A percentile compares a stretch with the other conserved stretches of the same genome.
These are phyloP conservation scores for Fusarium sterilihyphosum DNA, from an alignment of 2,329 filamentous ascomycete species.

Conservation along the genomic window DNA sequence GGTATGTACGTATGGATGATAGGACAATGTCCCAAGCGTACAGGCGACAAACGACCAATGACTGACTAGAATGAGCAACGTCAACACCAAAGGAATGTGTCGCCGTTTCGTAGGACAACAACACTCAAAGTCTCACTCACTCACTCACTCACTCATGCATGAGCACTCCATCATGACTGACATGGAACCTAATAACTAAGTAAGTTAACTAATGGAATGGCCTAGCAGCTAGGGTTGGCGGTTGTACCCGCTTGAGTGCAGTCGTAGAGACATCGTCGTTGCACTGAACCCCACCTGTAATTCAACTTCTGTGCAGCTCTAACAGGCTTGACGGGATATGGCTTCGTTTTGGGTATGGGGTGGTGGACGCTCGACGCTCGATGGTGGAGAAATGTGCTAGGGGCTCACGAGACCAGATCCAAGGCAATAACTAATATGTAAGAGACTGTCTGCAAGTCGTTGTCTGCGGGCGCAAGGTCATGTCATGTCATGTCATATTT, in stretches of 20 bases:
- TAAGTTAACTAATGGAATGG: background rate
- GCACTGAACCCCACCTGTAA: conserved; percentile 31
- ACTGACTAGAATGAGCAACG: background rate
- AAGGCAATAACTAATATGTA: conserved; percentile 5
- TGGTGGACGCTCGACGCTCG: conserved; percentile 14
- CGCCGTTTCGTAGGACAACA: conserved; percentile 4
- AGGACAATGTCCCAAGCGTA: background rate
- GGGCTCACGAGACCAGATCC: conserved; percentile 29
- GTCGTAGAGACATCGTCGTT: conserved; percentile 12
- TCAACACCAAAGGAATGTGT: background rate
- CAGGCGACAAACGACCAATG: conserved; percentile 2
- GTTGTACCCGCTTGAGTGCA: conserved; percentile 26
- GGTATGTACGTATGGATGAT: background rate
- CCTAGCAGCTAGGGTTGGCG: conserved; percentile 5
- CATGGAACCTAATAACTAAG: background rate
- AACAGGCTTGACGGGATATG: conserved; percentile 12
- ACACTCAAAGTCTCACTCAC: background rate
- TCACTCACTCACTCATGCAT: background rate
- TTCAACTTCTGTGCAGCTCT: conserved; percentile 18
- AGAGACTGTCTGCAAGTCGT: background rate
- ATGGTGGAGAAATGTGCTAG: conserved; percentile 10
- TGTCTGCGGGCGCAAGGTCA: conserved; percentile 10
- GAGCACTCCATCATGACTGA: background rate
- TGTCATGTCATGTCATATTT: background rate
- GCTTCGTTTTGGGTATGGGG: conserved; percentile 30